phyloP scores from a whole-genome alignment of 352 stramenopile genomes.

The Halophytophthora batemanensis region DNA sequence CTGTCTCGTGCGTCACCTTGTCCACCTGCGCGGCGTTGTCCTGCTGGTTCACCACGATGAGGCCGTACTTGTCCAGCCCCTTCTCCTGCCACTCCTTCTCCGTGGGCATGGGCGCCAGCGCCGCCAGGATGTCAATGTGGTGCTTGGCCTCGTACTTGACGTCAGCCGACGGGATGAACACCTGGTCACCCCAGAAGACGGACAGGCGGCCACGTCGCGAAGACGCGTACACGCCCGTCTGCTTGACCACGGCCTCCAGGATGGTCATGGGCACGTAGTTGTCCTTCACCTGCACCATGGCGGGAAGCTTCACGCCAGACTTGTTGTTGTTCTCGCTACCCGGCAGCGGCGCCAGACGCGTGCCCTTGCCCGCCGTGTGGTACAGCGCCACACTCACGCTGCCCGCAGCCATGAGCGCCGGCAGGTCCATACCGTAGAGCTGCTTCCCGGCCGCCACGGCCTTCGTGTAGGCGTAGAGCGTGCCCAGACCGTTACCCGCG shows the following conservation, averaged over 20 bases:
- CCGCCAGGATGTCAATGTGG: constrained; percentile 98
- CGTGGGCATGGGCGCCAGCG: constrained; percentile 90
- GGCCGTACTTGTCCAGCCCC: constrained; percentile 97
- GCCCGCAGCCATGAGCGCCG: constrained; percentile 57
- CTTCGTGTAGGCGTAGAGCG: constrained; percentile 96
- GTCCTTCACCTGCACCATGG: constrained; percentile 87
- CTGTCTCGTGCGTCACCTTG: constrained; percentile 97
- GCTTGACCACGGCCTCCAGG: constrained; percentile 97
- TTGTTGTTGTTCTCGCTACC: constrained; percentile 99
- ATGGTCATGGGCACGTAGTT: constrained; percentile 94
- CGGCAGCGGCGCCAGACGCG: constrained; percentile 93
- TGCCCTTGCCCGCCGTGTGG: constrained; percentile 98
- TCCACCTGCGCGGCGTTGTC: constrained; percentile 94
- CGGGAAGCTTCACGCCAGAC: constrained; percentile 96
- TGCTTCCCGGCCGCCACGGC: constrained; percentile 84
- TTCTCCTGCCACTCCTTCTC: constrained; percentile 94
- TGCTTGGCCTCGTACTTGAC: constrained; percentile 93
- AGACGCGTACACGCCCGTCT: constrained; percentile 96
- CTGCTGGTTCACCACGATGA: constrained; percentile 95
- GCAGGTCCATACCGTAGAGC: constrained; percentile 87
- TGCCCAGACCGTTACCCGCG: constrained; percentile 95
- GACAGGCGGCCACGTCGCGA: constrained; percentile 93
- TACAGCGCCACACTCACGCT: constrained; percentile 94
- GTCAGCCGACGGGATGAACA: constrained; percentile 94
- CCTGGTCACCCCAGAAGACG: constrained; percentile 98